Conservation (phyloP, 129 eudicot species). For the Smallanthus sonchifolius region DNA sequence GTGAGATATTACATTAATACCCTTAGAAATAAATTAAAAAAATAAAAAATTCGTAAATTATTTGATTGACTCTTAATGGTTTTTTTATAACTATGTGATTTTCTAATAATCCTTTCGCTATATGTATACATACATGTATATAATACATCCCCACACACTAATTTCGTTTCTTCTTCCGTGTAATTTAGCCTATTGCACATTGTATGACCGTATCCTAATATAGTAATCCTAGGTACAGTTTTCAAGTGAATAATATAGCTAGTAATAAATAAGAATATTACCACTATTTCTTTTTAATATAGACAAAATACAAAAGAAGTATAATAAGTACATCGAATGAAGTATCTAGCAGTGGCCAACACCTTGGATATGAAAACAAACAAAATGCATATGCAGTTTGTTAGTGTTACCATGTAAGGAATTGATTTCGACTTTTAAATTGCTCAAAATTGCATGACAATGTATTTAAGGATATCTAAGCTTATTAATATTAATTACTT, state of each 20-base stretch:
- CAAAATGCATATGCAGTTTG: slow-evolving; percentile 29
- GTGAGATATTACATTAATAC: too few species aligned
- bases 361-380: slow-evolving; percentile 7
- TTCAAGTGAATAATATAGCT: neutral
- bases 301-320: neutral
- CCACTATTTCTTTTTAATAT: neutral
- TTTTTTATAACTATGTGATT: too few species aligned
- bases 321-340: slow-evolving; percentile 2
- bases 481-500: neutral
- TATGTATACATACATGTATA: too few species aligned
- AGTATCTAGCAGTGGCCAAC: neutral
- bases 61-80: too few species aligned
- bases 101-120: too few species aligned
- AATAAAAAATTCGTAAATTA: too few species aligned
- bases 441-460: slow-evolving; percentile 11
- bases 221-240: slow-evolving; percentile 9
- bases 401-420: slow-evolving; percentile 29
- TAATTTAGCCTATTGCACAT: neutral
- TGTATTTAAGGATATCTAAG: slow-evolving; percentile 8
- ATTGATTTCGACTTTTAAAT: slow-evolving; percentile 22
- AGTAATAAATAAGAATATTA: neutral
- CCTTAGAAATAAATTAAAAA: too few species aligned
- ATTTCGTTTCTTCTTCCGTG: neutral
- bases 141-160: neutral
- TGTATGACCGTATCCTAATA: neutral